These are phyloP conservation scores for Umbelopsis sp. DNA, from an alignment of 371 early-diverging fungal genomes.

Conservation along the genomic window DNA sequence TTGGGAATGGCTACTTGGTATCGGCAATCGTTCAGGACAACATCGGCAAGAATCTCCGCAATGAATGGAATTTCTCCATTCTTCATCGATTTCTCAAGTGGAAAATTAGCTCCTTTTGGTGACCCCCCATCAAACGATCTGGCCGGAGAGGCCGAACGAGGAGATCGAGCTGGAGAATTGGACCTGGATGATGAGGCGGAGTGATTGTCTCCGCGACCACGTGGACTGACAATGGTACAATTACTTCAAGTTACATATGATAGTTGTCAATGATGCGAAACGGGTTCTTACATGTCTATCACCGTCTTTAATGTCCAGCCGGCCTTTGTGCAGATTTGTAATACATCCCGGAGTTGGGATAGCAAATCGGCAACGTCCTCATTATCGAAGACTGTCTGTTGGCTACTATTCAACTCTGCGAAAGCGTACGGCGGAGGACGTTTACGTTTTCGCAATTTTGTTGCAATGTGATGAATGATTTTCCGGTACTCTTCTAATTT, in stretches of 20 bases:
- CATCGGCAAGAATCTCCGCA: conserved; percentile 43
- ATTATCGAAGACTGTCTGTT: conserved; percentile 41
- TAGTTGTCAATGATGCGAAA: too few relatives aligned
- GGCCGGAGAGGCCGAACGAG: conserved; percentile 29
- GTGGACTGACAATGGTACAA: neutral
- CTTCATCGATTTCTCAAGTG: neutral
- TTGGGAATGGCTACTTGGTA: conserved; percentile 53
- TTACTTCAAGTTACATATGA: too few relatives aligned
- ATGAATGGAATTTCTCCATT: neutral
- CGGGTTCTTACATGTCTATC: conserved; percentile 4
- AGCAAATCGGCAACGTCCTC: conserved; percentile 49
- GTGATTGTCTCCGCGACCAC: conserved; percentile 30
- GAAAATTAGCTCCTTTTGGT: conserved; percentile 7
- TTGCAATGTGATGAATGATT: conserved; percentile 43
- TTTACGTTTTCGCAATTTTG: conserved; percentile 45
- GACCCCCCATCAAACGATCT: conserved; percentile 22
- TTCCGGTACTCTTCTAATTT: conserved; percentile 47
- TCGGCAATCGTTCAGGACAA: conserved; percentile 61
- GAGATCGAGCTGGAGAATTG: conserved; percentile 42
- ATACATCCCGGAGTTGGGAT: conserved; percentile 45
- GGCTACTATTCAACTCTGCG: conserved; percentile 25
- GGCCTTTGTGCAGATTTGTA: conserved; percentile 19
- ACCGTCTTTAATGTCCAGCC: neutral
- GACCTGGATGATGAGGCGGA: conserved; percentile 40
- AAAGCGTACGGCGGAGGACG: conserved; percentile 38